Evolutionary conservation across 2,329 filamentous ascomycete genomes (phyloP).

Genomic region (Venturia asperata): DNA sequence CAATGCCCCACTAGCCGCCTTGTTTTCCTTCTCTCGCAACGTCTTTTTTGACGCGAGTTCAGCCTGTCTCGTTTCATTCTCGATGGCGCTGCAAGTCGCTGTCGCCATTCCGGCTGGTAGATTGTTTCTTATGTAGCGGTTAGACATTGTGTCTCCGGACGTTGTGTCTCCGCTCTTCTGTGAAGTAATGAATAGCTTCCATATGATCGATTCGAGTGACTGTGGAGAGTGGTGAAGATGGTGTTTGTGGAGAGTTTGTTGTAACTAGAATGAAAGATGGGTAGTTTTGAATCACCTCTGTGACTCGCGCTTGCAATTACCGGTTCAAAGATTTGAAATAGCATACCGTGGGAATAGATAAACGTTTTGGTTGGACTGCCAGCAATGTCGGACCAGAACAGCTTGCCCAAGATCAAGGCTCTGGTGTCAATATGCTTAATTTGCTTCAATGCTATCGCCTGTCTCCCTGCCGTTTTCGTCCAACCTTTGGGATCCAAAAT

Average conservation of each 20-base stretch:
- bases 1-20: neutral
- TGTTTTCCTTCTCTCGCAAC: neutral
- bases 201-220: neutral
- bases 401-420: no score
- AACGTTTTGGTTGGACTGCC: neutral
- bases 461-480: no score
- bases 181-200: neutral
- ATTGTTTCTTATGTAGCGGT: neutral
- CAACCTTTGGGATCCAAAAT: no score
- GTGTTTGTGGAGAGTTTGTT: neutral
- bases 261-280: no score
- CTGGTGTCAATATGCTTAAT: no score
- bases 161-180: neutral
- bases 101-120: neutral
- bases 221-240: neutral
- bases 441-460: no score
- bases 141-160: neutral
- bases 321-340: neutral
- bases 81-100: neutral
- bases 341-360: neutral
- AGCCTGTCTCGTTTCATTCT: neutral
- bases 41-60: neutral
- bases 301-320: neutral
- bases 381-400: no score
- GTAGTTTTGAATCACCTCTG: no score